Base-by-base conservation (phyloP, 345 rosid genomes). In the Alliaria petiolata region DNA sequence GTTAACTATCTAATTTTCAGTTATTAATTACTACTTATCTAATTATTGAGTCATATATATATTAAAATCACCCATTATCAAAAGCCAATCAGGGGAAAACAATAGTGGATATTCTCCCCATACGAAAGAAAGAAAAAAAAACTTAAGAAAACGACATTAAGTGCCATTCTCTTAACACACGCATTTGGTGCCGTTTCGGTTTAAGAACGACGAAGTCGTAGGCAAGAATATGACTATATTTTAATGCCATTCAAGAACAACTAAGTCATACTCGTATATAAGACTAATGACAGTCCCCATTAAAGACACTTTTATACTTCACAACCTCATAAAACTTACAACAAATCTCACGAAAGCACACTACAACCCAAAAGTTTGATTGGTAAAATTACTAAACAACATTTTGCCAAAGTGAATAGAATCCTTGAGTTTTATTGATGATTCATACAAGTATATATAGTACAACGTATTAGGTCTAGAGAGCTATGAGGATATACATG, bases 341-440 rank as follows among this genome's bases (percentile, higher is more conserved):
- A 73, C 66, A 58, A 50, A 33, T 59, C 20, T 31, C 40, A 74
- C 47, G 54, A 74, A 66, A 66, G 72, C 62, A 55, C 65, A 64
- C 44, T 49, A 28, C 15, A 38, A 38, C 66, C 40, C 38, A 38
- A 56, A 43, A 36, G 43, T 16, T 55, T 16, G 9, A 63, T 44
- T 25, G 36, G n/a, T 53, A 22, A 53, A 42, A 20, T 38, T 33
- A 43, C 20, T 35, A 25, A 20, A 54, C n/a, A n/a, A n/a, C n/a
- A n/a, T n/a, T n/a, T n/a, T n/a, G n/a, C n/a, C n/a, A n/a, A n/a
- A n/a, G n/a, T n/a, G n/a, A n/a, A n/a, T n/a, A n/a, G n/a, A n/a
- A n/a, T n/a, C n/a, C n/a, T n/a, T n/a, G n/a, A n/a, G n/a, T n/a
- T n/a, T n/a, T n/a, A n/a, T n/a, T n/a, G n/a, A n/a, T n/a, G n/a